These are phyloP conservation scores for Fraxinus platypoda DNA, from an alignment of 305 asterid species.

Conservation along the genomic window DNA sequence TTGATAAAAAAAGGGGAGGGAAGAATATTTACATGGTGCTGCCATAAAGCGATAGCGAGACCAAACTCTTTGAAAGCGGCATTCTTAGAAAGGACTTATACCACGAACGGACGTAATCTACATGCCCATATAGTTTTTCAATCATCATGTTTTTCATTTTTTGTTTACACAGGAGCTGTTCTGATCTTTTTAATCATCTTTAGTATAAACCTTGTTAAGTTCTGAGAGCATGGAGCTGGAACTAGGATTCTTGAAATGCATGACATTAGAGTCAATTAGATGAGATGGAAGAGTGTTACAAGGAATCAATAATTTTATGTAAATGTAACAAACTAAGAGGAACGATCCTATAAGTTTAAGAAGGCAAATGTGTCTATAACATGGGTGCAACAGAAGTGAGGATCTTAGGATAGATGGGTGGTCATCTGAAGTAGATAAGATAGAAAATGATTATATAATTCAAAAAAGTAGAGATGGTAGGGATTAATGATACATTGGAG, in stretches of 20 bases:
- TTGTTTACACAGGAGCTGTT: background rate
- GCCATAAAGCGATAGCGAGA: background rate
- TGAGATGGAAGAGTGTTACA: background rate
- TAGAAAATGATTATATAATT: background rate
- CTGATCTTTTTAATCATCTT: background rate
- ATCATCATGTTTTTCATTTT: background rate
- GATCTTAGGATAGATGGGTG: background rate
- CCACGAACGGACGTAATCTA: background rate
- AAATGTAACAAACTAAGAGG: background rate
- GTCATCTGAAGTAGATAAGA: background rate
- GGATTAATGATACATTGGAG: background rate
- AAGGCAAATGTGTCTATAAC: background rate
- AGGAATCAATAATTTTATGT: background rate
- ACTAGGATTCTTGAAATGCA: background rate
- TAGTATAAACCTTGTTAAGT: background rate
- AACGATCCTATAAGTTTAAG: background rate
- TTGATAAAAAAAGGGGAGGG: background rate
- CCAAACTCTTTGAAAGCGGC: background rate
- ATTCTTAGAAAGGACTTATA: background rate
- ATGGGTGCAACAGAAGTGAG: background rate
- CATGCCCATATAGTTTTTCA: background rate
- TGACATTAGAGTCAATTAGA: background rate
- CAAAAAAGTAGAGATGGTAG: background rate
- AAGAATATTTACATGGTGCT: background rate
- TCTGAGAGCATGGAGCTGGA: slow-evolving; percentile 1